A percentile compares a stretch with the other conserved stretches of the same genome.
phyloP scores from a whole-genome alignment of 2,329 filamentous ascomycete genomes.

The Talaromyces amestolkiae region DNA sequence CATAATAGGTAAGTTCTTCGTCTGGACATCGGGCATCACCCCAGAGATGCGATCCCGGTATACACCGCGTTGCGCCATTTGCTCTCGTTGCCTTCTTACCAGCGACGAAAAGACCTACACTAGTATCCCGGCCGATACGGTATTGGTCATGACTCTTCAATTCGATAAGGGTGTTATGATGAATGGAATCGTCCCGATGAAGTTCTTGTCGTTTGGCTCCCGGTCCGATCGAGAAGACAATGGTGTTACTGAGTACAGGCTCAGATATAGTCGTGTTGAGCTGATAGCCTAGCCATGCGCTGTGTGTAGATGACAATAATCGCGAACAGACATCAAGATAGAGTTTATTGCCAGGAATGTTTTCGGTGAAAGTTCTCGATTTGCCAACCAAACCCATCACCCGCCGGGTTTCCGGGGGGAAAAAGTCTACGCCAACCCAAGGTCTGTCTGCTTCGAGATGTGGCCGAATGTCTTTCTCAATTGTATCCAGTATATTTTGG shows the following conservation, averaged over 20 bases:
- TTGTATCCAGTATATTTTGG: neutral
- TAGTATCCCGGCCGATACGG: neutral
- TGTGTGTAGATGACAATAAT: neutral
- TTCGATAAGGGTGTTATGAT: neutral
- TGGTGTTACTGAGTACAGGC: slow-evolving; percentile 6
- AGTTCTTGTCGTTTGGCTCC: neutral
- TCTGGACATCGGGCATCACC: neutral
- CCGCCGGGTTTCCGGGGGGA: slow-evolving; percentile 8
- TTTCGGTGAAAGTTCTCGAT: slow-evolving; percentile 2
- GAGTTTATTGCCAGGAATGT: neutral
- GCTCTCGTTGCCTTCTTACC: neutral
- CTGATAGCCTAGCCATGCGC: neutral
- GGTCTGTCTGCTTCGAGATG: neutral
- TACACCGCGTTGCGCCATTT: slow-evolving; percentile 8
- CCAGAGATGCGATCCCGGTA: slow-evolving; percentile 12
- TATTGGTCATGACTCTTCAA: neutral
- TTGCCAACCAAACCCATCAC: slow-evolving; percentile 7
- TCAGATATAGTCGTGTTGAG: neutral
- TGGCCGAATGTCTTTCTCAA: neutral
- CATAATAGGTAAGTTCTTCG: slow-evolving; percentile 5
- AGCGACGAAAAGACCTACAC: neutral
- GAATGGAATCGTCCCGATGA: neutral
- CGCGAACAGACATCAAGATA: neutral
- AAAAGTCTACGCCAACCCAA: slow-evolving; percentile 5
- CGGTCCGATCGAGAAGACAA: slow-evolving; percentile 9